Conservation (phyloP, 306 rosid genomes). For the Prunus dulcis region DNA sequence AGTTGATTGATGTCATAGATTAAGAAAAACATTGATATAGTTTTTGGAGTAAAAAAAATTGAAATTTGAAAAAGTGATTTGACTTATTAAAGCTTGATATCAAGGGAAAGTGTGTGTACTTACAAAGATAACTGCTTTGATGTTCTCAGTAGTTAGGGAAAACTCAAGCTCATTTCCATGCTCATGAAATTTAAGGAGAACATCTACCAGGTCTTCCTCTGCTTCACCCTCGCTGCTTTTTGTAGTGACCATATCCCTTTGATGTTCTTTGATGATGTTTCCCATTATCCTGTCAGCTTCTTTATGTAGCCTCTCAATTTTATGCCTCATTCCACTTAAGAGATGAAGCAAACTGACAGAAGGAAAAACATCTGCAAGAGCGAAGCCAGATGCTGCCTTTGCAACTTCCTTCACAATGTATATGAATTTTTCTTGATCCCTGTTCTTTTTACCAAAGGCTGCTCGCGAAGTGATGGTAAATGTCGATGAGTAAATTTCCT, state of each 20-base stretch:
- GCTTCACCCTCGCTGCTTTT: neutral
- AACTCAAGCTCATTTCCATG: neutral
- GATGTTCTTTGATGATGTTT: neutral
- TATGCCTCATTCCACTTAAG: constrained; percentile 16
- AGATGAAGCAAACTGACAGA: constrained; percentile 29
- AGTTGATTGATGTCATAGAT: no score
- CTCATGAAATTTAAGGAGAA: constrained; percentile 8
- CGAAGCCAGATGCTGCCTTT: constrained; percentile 16
- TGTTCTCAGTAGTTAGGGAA: constrained; percentile 4
- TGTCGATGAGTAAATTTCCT: constrained; percentile 12
- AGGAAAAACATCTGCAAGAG: constrained; percentile 38
- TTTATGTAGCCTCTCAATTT: constrained; percentile 22
- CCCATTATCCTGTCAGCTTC: neutral
- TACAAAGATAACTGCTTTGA: constrained; percentile 16
- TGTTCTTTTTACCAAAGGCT: constrained; percentile 34
- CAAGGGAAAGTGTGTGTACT: neutral
- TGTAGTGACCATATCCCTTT: no score
- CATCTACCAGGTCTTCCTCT: constrained; percentile 17
- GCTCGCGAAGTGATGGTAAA: constrained; percentile 22
- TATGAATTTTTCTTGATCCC: constrained; percentile 27
- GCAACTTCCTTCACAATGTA: neutral
- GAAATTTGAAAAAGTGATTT: no score
- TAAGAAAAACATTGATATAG: no score
- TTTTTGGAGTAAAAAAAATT: no score
- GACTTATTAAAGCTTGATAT: no score